Evolutionary conservation across 2,329 filamentous ascomycete species (phyloP), one percentile per base, ranked within the genome.

Genomic region (Aureobasidium lini): DNA sequence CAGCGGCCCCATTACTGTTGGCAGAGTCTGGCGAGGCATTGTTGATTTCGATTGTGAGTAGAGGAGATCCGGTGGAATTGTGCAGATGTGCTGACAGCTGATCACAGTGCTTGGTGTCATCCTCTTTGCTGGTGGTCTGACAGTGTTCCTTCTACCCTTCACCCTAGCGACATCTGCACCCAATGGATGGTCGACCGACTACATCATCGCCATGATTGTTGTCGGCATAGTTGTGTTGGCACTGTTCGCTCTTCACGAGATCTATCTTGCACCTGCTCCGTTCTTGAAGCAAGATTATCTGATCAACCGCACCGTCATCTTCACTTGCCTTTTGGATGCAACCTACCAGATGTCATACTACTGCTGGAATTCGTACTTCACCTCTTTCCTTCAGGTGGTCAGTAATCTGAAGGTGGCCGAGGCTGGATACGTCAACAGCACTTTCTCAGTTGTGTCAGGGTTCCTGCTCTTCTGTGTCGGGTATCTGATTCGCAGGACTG

Each of bases 61-160:
- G 53, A 66, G 67, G 1, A 16, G 36, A 40, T 40, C 11, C 10
- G 15, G 6, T 40, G 3, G 3, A 6, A 5, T n/a, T 1, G 6
- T 4, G 8, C 5, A 6, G 2, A 6, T 16, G 23, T 23, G 61
- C 49, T 10, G 23, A 46, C 18, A 13, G 28, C 29, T 56, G 37
- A 61, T 10, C 10, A 11, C 50, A 78, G 75, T 83, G 1, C 58
- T 83, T 23, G 85, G 86, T 13, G 75, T 87, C 23, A 54, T 88
- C 13, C 73, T 88, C 3, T 76, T 88, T 60, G 78, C 80, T 10
- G 75, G 72, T 5, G 86, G 84, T 1, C 80, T 87, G 65, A 77
- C 81, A 0, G 72, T 88, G 9, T 83, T 90, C 67, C 75, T 90
- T 15, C 79, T 91, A 5, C 85, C 87, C 0, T 84, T 91, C 69